Base-by-base conservation (phyloP, 441 rosid species). In the Biscutella auriculata region DNA sequence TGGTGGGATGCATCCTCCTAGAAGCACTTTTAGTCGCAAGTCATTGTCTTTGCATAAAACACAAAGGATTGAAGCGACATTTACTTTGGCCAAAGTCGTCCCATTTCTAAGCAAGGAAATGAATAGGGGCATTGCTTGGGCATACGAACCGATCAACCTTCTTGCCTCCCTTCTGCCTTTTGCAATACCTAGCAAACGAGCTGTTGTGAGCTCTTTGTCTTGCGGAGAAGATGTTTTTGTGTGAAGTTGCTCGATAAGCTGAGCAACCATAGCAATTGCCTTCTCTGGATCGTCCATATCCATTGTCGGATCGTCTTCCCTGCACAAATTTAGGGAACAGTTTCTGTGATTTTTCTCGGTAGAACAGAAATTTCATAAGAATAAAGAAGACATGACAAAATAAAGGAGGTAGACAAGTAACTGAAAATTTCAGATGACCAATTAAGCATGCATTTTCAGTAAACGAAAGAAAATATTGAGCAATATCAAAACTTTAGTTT, bases 1-100 rank as follows among this genome's bases (percentile, higher is more conserved):
- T 5, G 97, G 96, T 4, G 99, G 99, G 70, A 94, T 86, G 82
- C 99, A 94, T 60, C 99, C 99, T 63, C 99, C 99, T 60, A 90
- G 87, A 62, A 94, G 75, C 67, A 94, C 99, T 78, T 86, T 94
- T 57, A 94, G 85, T 63, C 99, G 76, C 36, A 90, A 80, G 63
- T 90, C 99, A 73, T 90, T 90, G 75, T 94, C 97, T 79, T 90
- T 90, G 62, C 99, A 94, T 12, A 94, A 81, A 47, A 95, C 87
- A 49, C 95, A 95, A 62, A 94, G 80, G 65, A 90, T 95, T 57
- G 80, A 79, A 47, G 99, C 94, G 41, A 92, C 97, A 56, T 94
- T 86, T 70, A 82, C 89, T 80, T 94, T 94, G 68, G 89, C 85
- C 61, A 85, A 87, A 54, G 72, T 65, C 19, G 95, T 84, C 67